phyloP scores from a whole-genome alignment of 2,329 filamentous ascomycete species.

The Cladosporium sp. region DNA sequence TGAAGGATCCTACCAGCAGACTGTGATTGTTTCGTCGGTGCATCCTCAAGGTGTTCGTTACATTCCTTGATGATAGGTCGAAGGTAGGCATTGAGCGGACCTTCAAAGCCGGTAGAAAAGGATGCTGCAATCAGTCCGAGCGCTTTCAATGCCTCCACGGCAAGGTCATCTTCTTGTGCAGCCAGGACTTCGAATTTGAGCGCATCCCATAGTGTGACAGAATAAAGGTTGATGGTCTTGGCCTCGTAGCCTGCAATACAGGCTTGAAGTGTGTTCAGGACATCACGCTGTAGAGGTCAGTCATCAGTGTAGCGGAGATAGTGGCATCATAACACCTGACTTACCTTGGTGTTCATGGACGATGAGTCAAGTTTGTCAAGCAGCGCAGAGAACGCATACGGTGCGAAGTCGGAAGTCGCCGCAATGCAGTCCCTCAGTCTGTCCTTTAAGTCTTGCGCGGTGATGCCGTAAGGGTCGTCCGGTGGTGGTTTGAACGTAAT shows the following conservation, averaged over 20 bases:
- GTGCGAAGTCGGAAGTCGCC: constrained; percentile 63
- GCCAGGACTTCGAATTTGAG: constrained; percentile 70
- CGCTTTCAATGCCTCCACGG: constrained; percentile 57
- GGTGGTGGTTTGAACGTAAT: constrained; percentile 70
- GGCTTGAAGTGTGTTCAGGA: constrained; percentile 61
- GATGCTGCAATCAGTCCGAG: constrained; percentile 57
- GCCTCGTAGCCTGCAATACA: constrained; percentile 61
- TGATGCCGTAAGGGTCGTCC: constrained; percentile 69
- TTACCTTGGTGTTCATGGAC: constrained; percentile 65
- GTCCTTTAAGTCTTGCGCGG: constrained; percentile 66
- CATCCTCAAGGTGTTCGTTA: constrained; percentile 66
- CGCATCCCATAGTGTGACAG: constrained; percentile 66
- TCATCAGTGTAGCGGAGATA: background rate
- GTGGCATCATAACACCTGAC: constrained; percentile 18
- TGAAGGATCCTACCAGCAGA: constrained; percentile 62
- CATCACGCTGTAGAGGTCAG: constrained; percentile 54
- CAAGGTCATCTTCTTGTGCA: constrained; percentile 65
- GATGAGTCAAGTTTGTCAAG: constrained; percentile 70
- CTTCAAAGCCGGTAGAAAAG: constrained; percentile 52
- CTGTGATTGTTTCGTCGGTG: constrained; percentile 67
- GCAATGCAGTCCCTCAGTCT: constrained; percentile 64
- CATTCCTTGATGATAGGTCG: constrained; percentile 65
- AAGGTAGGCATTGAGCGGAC: constrained; percentile 55
- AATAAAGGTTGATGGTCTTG: constrained; percentile 61
- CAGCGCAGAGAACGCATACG: constrained; percentile 65